A percentile compares a stretch with the other conserved stretches of the same genome.
Evolutionary conservation across 805 yeast species (phyloP).

Genomic region (Pichia manshurica): DNA sequence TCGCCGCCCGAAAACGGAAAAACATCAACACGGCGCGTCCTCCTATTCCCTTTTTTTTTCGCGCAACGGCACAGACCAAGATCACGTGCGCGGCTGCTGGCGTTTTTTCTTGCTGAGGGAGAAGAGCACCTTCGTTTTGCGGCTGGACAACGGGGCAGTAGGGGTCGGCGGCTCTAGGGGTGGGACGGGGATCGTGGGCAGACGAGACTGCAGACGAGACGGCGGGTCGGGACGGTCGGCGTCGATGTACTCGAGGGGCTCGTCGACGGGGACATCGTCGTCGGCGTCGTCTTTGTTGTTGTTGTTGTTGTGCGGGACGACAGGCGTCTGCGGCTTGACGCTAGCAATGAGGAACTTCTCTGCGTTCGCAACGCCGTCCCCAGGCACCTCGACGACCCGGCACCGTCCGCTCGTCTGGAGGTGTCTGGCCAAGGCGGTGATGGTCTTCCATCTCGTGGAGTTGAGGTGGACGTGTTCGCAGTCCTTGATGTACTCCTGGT

Average conservation of each 20-base stretch:
- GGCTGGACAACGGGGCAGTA: neutral
- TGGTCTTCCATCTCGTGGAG: conserved; percentile 72
- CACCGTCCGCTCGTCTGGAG: neutral
- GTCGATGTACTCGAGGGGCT: neutral
- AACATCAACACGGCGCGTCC: no score
- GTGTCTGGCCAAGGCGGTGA: conserved; percentile 35
- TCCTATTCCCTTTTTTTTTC: no score
- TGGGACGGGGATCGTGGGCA: no score
- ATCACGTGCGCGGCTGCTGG: no score
- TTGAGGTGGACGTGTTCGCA: conserved; percentile 86
- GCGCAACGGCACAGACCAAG: no score
- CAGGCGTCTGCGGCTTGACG: no score
- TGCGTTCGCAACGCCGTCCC: neutral
- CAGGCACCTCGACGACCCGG: no score
- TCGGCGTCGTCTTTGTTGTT: no score
- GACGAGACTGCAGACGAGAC: no score
- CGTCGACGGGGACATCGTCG: neutral
- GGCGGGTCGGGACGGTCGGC: no score
- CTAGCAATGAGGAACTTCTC: neutral
- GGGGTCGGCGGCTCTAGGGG: neutral
- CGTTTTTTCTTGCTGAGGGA: neutral
- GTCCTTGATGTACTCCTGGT: conserved; percentile 83
- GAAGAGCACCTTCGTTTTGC: neutral
- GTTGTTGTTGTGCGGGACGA: no score
- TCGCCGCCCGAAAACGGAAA: no score